phyloP scores from a whole-genome alignment of 192 early-diverging fungal species.

The Backusella liffmaniae region DNA sequence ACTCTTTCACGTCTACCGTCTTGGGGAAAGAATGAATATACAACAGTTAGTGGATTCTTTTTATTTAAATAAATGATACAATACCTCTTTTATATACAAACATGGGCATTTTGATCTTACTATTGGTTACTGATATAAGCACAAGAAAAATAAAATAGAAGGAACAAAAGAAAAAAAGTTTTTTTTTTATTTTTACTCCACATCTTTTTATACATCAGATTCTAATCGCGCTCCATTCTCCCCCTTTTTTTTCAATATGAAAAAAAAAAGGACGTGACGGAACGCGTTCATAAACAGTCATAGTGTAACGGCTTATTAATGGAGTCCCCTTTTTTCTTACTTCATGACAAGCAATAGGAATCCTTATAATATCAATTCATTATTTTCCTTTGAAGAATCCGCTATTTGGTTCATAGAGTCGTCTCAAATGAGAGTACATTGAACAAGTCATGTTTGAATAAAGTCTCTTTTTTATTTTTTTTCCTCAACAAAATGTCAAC shows the following conservation, averaged over 20 bases:
- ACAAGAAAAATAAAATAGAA: neutral
- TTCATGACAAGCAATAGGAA: neutral
- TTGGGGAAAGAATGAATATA: neutral
- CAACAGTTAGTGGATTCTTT: too few species aligned
- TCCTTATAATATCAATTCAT: too few species aligned
- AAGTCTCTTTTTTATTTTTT: too few species aligned
- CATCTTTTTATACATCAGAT: neutral
- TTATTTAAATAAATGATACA: too few species aligned
- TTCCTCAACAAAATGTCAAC: too few species aligned
- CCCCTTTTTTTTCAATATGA: neutral
- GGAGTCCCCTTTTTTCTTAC: neutral
- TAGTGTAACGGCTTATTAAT: neutral
- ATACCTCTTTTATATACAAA: slow-evolving; percentile 46
- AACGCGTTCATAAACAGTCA: neutral
- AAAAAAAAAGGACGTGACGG: neutral
- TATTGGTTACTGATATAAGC: neutral
- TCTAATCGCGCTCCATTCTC: neutral
- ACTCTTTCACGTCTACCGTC: slow-evolving; percentile 91
- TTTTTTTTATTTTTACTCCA: neutral
- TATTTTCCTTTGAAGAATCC: too few species aligned
- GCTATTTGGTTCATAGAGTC: too few species aligned
- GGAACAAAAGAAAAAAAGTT: neutral
- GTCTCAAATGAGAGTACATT: too few species aligned
- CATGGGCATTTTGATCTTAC: slow-evolving; percentile 19
- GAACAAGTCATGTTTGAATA: too few species aligned